A percentile compares a stretch with the other conserved stretches of the same genome.
Conservation (phyloP, 2,329 filamentous ascomycete genomes). For the Zalaria obscura region DNA sequence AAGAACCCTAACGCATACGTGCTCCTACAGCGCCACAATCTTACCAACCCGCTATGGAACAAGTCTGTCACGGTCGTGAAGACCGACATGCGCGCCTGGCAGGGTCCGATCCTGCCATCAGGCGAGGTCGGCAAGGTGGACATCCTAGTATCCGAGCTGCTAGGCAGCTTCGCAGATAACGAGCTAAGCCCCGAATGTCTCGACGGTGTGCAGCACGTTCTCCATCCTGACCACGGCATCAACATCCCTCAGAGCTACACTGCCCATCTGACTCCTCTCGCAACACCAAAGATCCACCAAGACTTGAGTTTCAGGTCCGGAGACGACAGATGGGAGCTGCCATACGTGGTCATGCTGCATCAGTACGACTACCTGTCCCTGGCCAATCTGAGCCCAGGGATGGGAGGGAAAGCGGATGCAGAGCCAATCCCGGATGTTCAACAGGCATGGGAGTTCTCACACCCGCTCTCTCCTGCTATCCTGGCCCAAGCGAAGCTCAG, state of each 20-base stretch:
- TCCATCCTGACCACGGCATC: constrained; percentile 69
- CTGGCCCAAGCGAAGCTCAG: constrained; percentile 41
- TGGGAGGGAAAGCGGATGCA: constrained; percentile 6
- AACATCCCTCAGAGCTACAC: constrained; percentile 91
- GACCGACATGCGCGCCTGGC: constrained; percentile 95
- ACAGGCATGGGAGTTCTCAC: constrained; percentile 66
- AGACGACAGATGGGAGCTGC: constrained; percentile 74
- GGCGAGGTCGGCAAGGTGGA: constrained; percentile 57
- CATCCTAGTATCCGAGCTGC: constrained; percentile 83
- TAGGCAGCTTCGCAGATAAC: constrained; percentile 94
- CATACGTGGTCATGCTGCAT: constrained; percentile 88
- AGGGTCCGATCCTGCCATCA: constrained; percentile 51
- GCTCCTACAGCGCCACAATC: constrained; percentile 75
- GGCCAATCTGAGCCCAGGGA: constrained; percentile 30
- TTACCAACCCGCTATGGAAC: constrained; percentile 53
- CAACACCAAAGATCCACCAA: constrained; percentile 70
- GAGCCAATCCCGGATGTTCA: constrained; percentile 40
- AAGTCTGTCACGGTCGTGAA: constrained; percentile 75
- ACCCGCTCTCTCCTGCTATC: constrained; percentile 51
- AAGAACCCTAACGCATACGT: constrained; percentile 98
- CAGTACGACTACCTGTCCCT: constrained; percentile 76
- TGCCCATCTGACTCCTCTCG: constrained; percentile 82
- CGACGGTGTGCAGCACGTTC: constrained; percentile 83
- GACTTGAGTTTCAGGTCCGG: constrained; percentile 54
- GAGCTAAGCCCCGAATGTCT: constrained; percentile 93